A percentile compares a stretch with the other conserved stretches of the same genome.
Conservation (phyloP, 345 rosid genomes). For the Noccaea bulbosa region DNA sequence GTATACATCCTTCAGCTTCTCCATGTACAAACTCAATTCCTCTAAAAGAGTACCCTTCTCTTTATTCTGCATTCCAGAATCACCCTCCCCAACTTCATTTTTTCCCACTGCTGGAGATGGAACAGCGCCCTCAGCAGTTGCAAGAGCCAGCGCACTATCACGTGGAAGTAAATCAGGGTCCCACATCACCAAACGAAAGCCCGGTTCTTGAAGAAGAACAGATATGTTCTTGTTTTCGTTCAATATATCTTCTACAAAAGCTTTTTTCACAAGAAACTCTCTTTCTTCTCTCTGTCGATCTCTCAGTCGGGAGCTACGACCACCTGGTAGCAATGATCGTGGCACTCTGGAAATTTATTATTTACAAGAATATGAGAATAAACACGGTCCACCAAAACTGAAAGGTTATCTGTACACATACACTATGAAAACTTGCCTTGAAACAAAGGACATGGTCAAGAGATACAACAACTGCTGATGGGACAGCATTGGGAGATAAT, state of each 20-base stretch:
- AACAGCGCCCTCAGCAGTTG: conserved; percentile 42
- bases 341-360: conserved; percentile 71
- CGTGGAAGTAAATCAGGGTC: conserved; percentile 80
- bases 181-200: conserved; percentile 67
- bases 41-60: conserved; percentile 58
- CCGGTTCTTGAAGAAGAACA: conserved; percentile 61
- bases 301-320: conserved; percentile 92
- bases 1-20: conserved; percentile 69
- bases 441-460: conserved; percentile 95
- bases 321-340: conserved; percentile 89
- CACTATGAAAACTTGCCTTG: conserved; percentile 59
- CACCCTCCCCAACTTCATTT: conserved; percentile 38
- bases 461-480: conserved; percentile 97
- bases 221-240: conserved; percentile 65
- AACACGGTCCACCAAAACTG: conserved; percentile 1
- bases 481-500: conserved; percentile 99
- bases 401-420: conserved; percentile 17
- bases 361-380: conserved; percentile 40
- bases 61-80: conserved; percentile 46
- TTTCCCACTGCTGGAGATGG: conserved; percentile 43
- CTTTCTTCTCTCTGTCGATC: conserved; percentile 92
- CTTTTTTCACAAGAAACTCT: conserved; percentile 85
- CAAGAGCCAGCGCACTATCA: conserved; percentile 54
- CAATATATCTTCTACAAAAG: conserved; percentile 86
- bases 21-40: conserved; percentile 89